A percentile compares a stretch with the other conserved stretches of the same genome.
Conservation (phyloP, 768 basidiomycete species). For the Termitomyces sp. region DNA sequence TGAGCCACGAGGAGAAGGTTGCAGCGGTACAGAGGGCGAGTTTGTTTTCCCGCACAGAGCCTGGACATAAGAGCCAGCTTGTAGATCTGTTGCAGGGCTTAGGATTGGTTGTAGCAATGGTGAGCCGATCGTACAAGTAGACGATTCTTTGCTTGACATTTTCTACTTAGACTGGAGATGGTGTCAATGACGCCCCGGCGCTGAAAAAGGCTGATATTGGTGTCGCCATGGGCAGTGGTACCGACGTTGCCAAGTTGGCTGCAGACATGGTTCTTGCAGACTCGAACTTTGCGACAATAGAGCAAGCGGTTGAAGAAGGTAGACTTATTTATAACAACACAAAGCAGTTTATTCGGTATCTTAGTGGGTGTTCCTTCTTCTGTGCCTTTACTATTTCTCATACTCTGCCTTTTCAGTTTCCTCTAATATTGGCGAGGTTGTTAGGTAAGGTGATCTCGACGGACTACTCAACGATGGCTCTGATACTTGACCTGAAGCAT, state of each 20-base stretch:
- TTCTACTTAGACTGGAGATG: conserved; percentile 79
- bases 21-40: conserved; percentile 83
- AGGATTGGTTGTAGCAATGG: conserved; percentile 96
- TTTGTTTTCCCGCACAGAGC: conserved; percentile 92
- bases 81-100: conserved; percentile 91
- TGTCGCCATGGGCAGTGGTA: conserved; percentile 98
- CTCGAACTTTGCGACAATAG: conserved; percentile 97
- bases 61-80: conserved; percentile 90
- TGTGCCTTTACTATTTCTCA: conserved; percentile 4
- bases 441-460: conserved; percentile 42
- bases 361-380: conserved; percentile 55
- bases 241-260: conserved; percentile 96
- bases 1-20: conserved; percentile 79
- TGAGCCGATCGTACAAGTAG: conserved; percentile 20
- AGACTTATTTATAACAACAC: conserved; percentile 99
- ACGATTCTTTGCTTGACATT: not conserved
- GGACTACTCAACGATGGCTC: conserved; percentile 4
- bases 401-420: conserved; percentile 50
- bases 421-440: conserved; percentile 96
- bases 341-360: conserved; percentile 99
- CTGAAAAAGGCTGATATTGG: conserved; percentile 97
- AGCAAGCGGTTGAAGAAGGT: conserved; percentile 95
- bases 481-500: conserved; percentile 49
- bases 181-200: conserved; percentile 97
- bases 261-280: conserved; percentile 98